Evolutionary conservation across 257 asterid species (phyloP).

Genomic region (Solanum sparsipilum): DNA sequence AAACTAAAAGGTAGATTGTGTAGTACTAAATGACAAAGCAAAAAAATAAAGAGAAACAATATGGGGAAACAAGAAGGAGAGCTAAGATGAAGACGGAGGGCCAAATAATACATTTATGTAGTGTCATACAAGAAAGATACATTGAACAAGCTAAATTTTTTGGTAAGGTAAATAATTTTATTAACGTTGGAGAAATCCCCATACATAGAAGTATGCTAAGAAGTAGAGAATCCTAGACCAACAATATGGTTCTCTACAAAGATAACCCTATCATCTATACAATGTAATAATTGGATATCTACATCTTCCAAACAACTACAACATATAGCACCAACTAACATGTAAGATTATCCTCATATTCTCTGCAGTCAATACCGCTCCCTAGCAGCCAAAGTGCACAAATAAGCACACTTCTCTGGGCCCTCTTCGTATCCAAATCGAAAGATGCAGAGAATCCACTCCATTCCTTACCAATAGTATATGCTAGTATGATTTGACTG

Average conservation of each 20-base stretch:
- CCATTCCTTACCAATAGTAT: neutral
- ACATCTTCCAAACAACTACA: neutral
- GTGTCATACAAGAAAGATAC: neutral
- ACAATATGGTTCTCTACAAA: neutral
- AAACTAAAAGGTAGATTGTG: neutral
- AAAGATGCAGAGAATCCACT: neutral
- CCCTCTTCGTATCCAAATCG: neutral
- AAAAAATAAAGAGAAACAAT: neutral
- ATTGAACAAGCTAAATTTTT: neutral
- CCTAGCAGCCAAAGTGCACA: neutral
- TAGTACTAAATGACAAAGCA: neutral
- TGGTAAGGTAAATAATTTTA: neutral
- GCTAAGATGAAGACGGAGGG: neutral
- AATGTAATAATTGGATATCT: neutral
- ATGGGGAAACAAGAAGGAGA: neutral
- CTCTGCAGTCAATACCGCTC: neutral
- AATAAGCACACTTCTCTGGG: neutral
- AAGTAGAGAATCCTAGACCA: neutral
- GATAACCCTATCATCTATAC: neutral
- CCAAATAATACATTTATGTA: neutral
- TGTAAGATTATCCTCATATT: neutral
- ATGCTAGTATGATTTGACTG: neutral
- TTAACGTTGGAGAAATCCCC: neutral
- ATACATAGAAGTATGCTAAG: neutral
- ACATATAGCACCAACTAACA: neutral